Evolutionary conservation across 805 yeast species (phyloP), one percentile per base, ranked within the genome.

Genomic region (Phaffomyces opuntiae): DNA sequence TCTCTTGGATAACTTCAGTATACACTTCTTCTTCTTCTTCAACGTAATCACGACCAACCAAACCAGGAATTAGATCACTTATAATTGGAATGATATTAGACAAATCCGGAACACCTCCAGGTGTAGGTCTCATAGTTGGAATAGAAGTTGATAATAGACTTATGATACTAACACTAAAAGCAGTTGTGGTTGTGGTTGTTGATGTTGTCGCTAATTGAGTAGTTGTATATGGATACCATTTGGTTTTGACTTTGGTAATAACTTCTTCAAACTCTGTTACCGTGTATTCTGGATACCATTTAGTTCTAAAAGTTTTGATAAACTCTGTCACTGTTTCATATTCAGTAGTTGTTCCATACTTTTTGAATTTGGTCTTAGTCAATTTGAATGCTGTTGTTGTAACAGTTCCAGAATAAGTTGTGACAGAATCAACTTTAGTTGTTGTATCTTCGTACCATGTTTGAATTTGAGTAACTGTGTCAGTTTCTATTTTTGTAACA

Each of bases 201-300:
- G 51, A 41, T 1, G 50, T 39, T 8, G 42, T 38, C 0, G 52
- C 41, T 0, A 44, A 48, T 4, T 47, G 52, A 1, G 56, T 52
- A 13, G 52, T 45, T 4, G 59, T 53, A 24, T 44, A 46, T 14
- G 60, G 58, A 36, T 54, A 54, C 57, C 58, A 55, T 36, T 55
- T 53, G 8, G 52, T 48, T 48, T 57, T 46, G 27, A 44, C 26
- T 38, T 44, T 48, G 3, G 61, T 56, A 2, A 38, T 38, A 4
- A 54, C 46, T 19, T 59, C 60, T 7, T 57, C 56, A 43, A 47
- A 53, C 25, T 60, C 62, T 4, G 55, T 57, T 1, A 54, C 50
- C 4, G 58, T 53, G 2, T 49, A 49, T 32, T 51, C 56, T 8
- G 63, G 61, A 40, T 44, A 49, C 58, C 53, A 54, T 19, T 49